Percentiles rank a stretch among this genome's conserved stretches.
These are phyloP conservation scores for Crataegus laevigata DNA, from an alignment of 306 rosid genomes.

Conservation along the genomic window DNA sequence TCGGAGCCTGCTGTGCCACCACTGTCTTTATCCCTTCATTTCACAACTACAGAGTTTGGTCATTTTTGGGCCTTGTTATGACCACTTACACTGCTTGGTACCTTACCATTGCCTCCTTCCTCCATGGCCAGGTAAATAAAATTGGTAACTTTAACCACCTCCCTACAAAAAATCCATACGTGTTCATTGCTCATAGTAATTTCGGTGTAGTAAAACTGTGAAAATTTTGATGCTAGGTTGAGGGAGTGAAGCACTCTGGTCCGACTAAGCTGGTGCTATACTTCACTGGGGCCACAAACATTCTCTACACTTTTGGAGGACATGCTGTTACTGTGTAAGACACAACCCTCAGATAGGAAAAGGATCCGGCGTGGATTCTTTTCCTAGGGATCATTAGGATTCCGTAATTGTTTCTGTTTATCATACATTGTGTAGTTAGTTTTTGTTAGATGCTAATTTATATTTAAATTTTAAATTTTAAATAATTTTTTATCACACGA, in stretches of 20 bases:
- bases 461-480: too few species aligned
- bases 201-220: not conserved
- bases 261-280: slow-evolving; percentile 80
- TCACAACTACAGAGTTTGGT: slow-evolving; percentile 96
- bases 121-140: slow-evolving; percentile 76
- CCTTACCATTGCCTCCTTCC: slow-evolving; percentile 74
- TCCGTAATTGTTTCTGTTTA: too few species aligned
- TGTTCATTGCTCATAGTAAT: not conserved
- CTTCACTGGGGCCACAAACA: slow-evolving; percentile 99
- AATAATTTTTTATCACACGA: too few species aligned
- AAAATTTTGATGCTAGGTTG: slow-evolving; percentile 34
- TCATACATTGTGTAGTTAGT: too few species aligned
- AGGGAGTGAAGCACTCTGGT: slow-evolving; percentile 92
- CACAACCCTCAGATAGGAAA: slow-evolving; percentile 13
- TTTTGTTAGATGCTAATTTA: too few species aligned
- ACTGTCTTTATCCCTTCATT: slow-evolving; percentile 97
- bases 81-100: slow-evolving; percentile 99
- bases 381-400: too few species aligned
- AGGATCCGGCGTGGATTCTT: too few species aligned
- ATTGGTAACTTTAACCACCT: not conserved
- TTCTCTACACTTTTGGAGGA: slow-evolving; percentile 99
- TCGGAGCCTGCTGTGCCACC: slow-evolving; percentile 99
- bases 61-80: slow-evolving; percentile 89
- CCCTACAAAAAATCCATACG: not conserved
- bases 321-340: slow-evolving; percentile 99